Evolutionary conservation across 768 basidiomycete genomes (phyloP).

Genomic region (Udeniomyces megalosporus): DNA sequence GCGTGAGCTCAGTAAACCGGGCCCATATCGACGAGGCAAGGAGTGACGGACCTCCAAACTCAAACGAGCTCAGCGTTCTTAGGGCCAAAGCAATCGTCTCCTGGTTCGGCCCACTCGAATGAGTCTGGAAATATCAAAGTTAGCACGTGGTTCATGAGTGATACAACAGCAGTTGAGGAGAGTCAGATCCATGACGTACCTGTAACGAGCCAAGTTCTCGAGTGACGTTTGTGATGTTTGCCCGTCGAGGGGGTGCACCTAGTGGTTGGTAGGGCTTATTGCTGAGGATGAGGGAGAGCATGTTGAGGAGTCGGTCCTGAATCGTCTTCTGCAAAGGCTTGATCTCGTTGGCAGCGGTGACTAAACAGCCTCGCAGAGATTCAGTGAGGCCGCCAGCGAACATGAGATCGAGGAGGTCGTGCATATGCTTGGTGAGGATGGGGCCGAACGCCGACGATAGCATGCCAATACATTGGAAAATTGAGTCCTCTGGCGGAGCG

Average conservation of each 20-base stretch:
- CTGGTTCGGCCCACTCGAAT: conserved; percentile 19
- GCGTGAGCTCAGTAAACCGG: not conserved
- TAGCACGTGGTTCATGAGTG: too few relatives aligned
- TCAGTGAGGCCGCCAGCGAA: conserved; percentile 86
- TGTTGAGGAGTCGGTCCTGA: conserved; percentile 83
- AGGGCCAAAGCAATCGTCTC: conserved; percentile 60
- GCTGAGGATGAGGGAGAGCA: conserved; percentile 61
- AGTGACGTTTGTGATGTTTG: conserved; percentile 1
- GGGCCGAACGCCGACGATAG: conserved; percentile 87
- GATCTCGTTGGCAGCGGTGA: conserved; percentile 65
- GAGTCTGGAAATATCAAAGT: not conserved
- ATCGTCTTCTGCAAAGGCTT: conserved; percentile 80
- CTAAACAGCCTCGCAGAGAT: conserved; percentile 65
- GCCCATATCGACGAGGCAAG: not conserved
- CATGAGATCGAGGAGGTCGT: conserved; percentile 94
- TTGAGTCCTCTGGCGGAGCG: conserved; percentile 80
- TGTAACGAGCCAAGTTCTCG: not conserved
- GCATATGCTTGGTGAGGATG: conserved; percentile 83
- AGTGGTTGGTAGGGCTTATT: conserved; percentile 75
- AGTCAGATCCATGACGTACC: too few relatives aligned
- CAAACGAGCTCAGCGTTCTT: conserved; percentile 72
- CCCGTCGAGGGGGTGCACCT: conserved; percentile 52
- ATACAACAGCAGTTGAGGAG: too few relatives aligned
- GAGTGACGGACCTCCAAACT: conserved; percentile 60
- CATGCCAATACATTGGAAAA: conserved; percentile 97